Evolutionary conservation across 305 asterid species (phyloP), one percentile per base, ranked within the genome.

Genomic region (Plantago rigida): DNA sequence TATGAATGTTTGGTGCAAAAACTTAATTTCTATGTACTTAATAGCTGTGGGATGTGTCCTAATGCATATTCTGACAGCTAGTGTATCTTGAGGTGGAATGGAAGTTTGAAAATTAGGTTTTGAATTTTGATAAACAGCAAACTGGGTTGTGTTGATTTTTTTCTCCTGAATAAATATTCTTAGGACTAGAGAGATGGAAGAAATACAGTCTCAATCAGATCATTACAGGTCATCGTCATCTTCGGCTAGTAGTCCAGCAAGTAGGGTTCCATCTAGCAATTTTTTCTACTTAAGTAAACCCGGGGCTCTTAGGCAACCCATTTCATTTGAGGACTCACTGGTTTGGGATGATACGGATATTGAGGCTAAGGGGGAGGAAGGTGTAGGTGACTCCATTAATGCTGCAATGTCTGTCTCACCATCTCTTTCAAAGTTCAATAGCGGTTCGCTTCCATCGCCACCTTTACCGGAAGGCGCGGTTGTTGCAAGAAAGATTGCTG

Each of bases 241-340:
- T 66, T 83, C 97, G 3, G 88, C 96, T 11, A 93, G 97, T 75
- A 93, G 99, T 72, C 99, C 99, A 0, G 81, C 90, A 10, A 87
- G 92, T 69, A 73, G 97, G 73, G 87, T 89, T 53, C 99, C 97
- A 13, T 89, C 99, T 2, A 89, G 96, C 83, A 93, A 82, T 75
- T 93, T 83, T 79, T 93, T 82, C 85, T 93, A 93, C 81, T 77
- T 87, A 19, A 70, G 96, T 65, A 93, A 93, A 73, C 92, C 96
- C 0, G 97, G 96, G 13, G 70, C 93, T 13, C 62, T 78, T 51
- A 82, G 97, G 63, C 94, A 89, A 52, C 95, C 99, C 2, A 89
- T 93, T 68, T 93, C 97, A 1, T 93, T 89, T 47, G 99, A 93
- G 80, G 99, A 93, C 72, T 93, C 99, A 5, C 99, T 96, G 0